Evolutionary conservation across 345 rosid genomes (phyloP).

Genomic region (Citrus hindsii): DNA sequence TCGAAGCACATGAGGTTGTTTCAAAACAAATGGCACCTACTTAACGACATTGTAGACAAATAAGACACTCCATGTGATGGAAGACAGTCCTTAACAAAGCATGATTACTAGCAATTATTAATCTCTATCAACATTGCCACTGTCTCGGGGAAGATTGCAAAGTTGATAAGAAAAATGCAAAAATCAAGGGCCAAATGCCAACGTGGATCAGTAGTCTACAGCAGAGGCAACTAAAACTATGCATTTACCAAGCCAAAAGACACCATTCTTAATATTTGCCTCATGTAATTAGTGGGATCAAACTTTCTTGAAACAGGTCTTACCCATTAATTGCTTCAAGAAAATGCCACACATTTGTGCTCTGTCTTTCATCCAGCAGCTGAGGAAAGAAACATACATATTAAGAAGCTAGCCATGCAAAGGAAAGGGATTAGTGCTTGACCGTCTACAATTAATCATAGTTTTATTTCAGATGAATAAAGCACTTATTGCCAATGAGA

Average conservation of each 20-base stretch:
- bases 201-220: background rate
- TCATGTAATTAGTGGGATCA: background rate
- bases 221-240: background rate
- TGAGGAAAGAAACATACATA: constrained; percentile 30
- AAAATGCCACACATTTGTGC: constrained; percentile 72
- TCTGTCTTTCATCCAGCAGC: constrained; percentile 83
- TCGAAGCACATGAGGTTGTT: background rate
- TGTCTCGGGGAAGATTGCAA: background rate
- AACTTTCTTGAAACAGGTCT: constrained; percentile 6
- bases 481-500: background rate
- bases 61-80: background rate
- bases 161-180: background rate
- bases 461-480: background rate
- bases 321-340: constrained; percentile 91
- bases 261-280: background rate
- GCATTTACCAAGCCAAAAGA: background rate
- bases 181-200: background rate
- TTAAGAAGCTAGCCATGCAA: constrained; percentile 4
- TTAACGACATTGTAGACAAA: background rate
- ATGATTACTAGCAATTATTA: background rate
- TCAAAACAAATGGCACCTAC: background rate
- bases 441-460: background rate
- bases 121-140: background rate
- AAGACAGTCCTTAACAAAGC: background rate
- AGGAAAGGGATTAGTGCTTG: background rate